These are phyloP conservation scores for Globisporangium mamillatum DNA, from an alignment of 352 stramenopile species.

Conservation along the genomic window DNA sequence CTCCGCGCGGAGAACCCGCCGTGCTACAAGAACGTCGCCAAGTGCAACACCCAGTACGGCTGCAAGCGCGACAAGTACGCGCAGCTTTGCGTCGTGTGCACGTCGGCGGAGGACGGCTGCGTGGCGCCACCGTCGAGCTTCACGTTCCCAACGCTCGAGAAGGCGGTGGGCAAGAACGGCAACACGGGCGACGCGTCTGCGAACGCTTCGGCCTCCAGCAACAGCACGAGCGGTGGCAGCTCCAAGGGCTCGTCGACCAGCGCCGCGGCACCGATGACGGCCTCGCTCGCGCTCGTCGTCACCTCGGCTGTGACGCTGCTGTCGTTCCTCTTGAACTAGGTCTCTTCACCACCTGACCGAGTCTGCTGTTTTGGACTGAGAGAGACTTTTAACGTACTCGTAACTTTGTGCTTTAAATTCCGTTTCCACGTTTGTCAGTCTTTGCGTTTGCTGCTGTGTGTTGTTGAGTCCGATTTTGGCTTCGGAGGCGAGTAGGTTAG, in stretches of 20 bases:
- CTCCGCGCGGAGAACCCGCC: conserved; percentile 52
- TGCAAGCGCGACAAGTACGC: conserved; percentile 62
- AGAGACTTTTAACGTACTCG: background rate
- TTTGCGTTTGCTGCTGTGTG: background rate
- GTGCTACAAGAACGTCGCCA: conserved; percentile 65
- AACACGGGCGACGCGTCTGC: conserved; percentile 33
- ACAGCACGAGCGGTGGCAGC: conserved; percentile 9
- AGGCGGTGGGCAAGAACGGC: conserved; percentile 48
- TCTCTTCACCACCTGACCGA: background rate
- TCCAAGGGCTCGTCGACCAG: background rate
- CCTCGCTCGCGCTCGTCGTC: conserved; percentile 3
- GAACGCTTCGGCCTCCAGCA: conserved; percentile 6
- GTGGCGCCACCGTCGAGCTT: conserved; percentile 39
- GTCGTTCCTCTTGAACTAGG: conserved; percentile 13
- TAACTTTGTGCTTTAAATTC: conserved; percentile 1
- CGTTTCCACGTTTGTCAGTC: background rate
- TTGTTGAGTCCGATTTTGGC: too few species aligned
- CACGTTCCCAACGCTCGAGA: conserved; percentile 45
- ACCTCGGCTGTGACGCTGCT: background rate
- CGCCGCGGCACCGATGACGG: background rate
- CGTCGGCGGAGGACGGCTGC: conserved; percentile 38
- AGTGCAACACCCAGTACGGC: conserved; percentile 49
- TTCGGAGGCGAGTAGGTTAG: too few species aligned
- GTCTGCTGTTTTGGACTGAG: background rate
- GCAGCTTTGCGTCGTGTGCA: conserved; percentile 64